Evolutionary conservation across 2,329 filamentous ascomycete genomes (phyloP).

Genomic region (Trichophyton benhamiae): DNA sequence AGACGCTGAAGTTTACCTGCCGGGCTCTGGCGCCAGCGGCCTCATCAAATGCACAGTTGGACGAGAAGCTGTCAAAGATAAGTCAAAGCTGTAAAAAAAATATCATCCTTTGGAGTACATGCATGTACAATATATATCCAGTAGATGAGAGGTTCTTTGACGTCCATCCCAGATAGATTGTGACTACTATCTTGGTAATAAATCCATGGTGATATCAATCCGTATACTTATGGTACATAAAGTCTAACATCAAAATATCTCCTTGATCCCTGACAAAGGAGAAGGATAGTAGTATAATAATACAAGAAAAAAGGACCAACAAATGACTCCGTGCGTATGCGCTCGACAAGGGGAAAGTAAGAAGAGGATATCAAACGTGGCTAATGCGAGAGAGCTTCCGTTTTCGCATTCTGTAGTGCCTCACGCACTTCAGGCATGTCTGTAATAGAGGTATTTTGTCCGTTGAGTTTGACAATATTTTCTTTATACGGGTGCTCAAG

Average conservation of each 20-base stretch:
- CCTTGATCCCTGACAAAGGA: background rate
- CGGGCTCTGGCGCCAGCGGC: constrained; percentile 85
- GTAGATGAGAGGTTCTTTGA: background rate
- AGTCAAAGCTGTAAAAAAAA: background rate
- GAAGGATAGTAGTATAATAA: background rate
- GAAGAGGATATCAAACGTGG: constrained; percentile 13
- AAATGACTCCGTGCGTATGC: constrained; percentile 6
- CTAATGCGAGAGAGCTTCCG: constrained; percentile 5
- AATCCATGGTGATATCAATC: background rate
- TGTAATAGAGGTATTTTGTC: constrained; percentile 33
- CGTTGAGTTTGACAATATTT: constrained; percentile 66
- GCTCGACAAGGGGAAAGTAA: constrained; percentile 10
- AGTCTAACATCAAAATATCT: background rate
- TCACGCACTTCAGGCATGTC: constrained; percentile 26
- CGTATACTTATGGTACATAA: constrained; percentile 2
- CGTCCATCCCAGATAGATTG: background rate
- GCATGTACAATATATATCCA: background rate
- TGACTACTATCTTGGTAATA: background rate
- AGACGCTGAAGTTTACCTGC: constrained; percentile 89
- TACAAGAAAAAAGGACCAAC: background rate
- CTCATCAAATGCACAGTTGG: constrained; percentile 84
- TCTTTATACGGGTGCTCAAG: constrained; percentile 77
- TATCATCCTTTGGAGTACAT: background rate
- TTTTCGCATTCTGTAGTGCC: constrained; percentile 26
- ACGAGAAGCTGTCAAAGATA: constrained; percentile 15